Base-by-base conservation (phyloP, 225 moss, liverwort and hornwort species). In the Asterella californica region DNA sequence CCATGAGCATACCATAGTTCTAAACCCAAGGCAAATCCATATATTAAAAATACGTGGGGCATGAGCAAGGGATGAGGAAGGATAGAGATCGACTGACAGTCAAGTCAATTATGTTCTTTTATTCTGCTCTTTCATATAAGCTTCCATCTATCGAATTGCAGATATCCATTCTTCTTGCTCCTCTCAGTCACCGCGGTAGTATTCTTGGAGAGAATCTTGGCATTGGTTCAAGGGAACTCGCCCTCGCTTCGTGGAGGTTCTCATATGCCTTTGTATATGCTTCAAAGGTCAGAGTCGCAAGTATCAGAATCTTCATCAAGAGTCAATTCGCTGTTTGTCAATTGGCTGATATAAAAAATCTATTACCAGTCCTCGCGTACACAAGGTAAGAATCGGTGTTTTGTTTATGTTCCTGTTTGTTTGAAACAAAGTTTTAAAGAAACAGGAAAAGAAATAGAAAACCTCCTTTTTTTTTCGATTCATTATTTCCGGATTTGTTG, bases 201-300 rank as follows among this genome's bases (percentile, higher is more conserved):
- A 47, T 71, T 71, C 12, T n/a, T 30, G 14, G 14, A 18, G 27
- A 32, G 33, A 74, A 50, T 74, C 52, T 49, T 46, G 24, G 74
- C 74, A 2, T 70, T 42, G 14, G 12, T 42, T 37, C 42, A 2
- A 70, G 69, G 37, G 9, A 42, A 29, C 42, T 9, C 37, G 4
- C 42, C 7, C 8, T 24, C 42, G 15, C 38, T 33, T 70, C 37
- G 69, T 11, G 53, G 8, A 30, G 53, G 53, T 52, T 53, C 53
- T 33, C 74, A 30, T 53, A 50, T 30, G 74, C 74, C 32, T 53
- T 74, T 74, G 52, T 32, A 53, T 50, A 74, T 74, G 53, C 74
- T 74, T 15, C 74, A 74, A 73, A 47, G 49, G 73, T 27, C 73
- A 73, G 49, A 73, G 32, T 11, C 47, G 72, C 25, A 72, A 9